Evolutionary conservation across 139 green algal genomes (phyloP), one percentile per base, ranked within the genome.

Genomic region (Volvox reticuliferus): DNA sequence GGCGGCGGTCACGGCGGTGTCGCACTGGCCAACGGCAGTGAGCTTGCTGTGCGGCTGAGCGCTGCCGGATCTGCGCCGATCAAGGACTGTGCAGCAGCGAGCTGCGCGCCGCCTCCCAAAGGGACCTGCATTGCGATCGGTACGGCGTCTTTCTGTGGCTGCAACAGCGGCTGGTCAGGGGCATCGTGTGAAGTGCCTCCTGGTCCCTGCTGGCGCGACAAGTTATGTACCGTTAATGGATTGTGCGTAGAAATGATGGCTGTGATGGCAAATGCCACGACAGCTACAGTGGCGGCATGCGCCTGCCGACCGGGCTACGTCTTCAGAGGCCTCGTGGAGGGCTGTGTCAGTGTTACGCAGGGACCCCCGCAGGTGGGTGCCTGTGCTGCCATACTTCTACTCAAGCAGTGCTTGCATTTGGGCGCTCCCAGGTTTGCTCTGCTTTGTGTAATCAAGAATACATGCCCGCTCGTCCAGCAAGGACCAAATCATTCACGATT

Each of bases 61-160:
- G 80, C 35, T 28, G 5, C 30, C 1, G 63, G 82, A 0, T 88
- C 82, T 21, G 68, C 82, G 1, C 9, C 37, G 12, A 63, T 76
- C n/a, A 21, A 21, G 12, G 32, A 26, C 30, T 88, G 82, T 30
- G 63, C 9, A 17, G 62, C 21, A 16, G 22, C 26, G 32, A 13
- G 37, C 2, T 88, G 62, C 30, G 30, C 26, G 20, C 13, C n/a
- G 55, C 21, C 78, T 22, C 78, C 36, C 17, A 14, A 19, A 19
- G 80, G 80, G 13, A 87, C 55, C 12, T 87, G 80, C 73, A 63
- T 21, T 30, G 55, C 50, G 21, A 76, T 75, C 21, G 80, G 80
- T 55, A 73, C 80, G 50, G 18, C n/a, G 16, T 44, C 80, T 61
- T 76, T 30, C 55, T 87, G 80, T 62, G n/a, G 12, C n/a, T 87